phyloP scores from a whole-genome alignment of 2,329 filamentous ascomycete species.

The Ophiostoma ips region DNA sequence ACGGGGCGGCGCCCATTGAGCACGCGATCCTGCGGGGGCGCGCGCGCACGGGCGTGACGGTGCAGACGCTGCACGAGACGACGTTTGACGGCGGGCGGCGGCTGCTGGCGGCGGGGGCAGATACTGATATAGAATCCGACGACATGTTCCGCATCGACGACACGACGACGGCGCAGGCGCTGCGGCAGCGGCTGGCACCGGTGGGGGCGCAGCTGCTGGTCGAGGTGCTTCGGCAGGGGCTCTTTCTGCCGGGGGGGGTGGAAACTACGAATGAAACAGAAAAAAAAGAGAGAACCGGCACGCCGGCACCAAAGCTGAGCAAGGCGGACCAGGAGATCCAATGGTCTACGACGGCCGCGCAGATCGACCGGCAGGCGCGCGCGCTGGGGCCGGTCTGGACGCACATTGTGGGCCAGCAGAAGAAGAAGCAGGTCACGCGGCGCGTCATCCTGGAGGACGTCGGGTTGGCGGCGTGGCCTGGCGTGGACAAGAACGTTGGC shows the following conservation, averaged over 20 bases:
- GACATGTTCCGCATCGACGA: constrained; percentile 8
- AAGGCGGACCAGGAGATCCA: constrained; percentile 49
- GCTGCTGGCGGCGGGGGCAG: constrained; percentile 49
- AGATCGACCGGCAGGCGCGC: constrained; percentile 40
- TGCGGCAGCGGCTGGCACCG: constrained; percentile 41
- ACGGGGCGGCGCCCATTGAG: constrained; percentile 75
- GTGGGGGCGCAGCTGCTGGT: constrained; percentile 61
- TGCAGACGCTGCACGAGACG: constrained; percentile 71
- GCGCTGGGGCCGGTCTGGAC: constrained; percentile 58
- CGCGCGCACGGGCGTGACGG: constrained; percentile 54
- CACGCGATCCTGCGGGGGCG: constrained; percentile 59
- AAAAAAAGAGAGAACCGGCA: constrained; percentile 36
- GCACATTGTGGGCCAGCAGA: constrained; percentile 12
- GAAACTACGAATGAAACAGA: not conserved
- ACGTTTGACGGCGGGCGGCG: constrained; percentile 69
- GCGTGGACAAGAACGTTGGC: no score
- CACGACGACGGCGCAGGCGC: constrained; percentile 27
- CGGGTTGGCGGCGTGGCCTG: not conserved
- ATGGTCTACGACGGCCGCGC: constrained; percentile 43
- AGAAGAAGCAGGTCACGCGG: constrained; percentile 4
- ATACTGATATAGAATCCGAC: not conserved
- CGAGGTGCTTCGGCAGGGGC: constrained; percentile 42
- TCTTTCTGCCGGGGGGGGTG: constrained; percentile 40
- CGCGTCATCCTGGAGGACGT: constrained; percentile 28
- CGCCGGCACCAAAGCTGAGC: constrained; percentile 61